Conservation (phyloP, 768 basidiomycete genomes). For the Macrolepiota albuminosa region DNA sequence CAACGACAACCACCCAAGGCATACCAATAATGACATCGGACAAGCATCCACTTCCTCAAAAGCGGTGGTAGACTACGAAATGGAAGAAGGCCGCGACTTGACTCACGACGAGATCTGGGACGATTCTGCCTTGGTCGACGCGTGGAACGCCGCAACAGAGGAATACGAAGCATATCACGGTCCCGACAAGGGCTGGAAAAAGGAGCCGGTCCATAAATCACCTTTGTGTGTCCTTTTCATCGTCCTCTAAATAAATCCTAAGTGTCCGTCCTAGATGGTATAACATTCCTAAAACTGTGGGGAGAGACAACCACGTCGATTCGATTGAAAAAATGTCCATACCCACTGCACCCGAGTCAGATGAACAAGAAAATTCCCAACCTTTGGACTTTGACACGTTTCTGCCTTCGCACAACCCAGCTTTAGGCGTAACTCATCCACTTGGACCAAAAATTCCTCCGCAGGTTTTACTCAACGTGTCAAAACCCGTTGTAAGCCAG, state of each 20-base stretch:
- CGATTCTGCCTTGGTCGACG: constrained; percentile 75
- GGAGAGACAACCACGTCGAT: not conserved
- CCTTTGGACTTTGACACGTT: constrained; percentile 70
- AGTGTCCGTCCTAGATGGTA: constrained; percentile 57
- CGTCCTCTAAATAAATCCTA: not conserved
- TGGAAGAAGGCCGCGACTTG: constrained; percentile 52
- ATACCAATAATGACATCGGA: constrained; percentile 16
- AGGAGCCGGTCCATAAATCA: constrained; percentile 63
- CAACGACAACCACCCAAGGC: constrained; percentile 17
- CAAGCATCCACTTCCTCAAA: not conserved
- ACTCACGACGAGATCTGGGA: constrained; percentile 82
- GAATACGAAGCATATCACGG: constrained; percentile 78
- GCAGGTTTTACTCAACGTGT: constrained; percentile 25
- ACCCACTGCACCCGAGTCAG: not conserved
- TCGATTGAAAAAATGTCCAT: constrained; percentile 1
- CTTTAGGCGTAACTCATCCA: constrained; percentile 32
- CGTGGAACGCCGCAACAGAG: constrained; percentile 81
- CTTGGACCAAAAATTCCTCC: constrained; percentile 20
- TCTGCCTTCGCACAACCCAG: constrained; percentile 65
- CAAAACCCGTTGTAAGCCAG: constrained; percentile 42
- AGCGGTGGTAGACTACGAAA: constrained; percentile 18
- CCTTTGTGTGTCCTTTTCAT: constrained; percentile 51
- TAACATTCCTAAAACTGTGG: constrained; percentile 43
- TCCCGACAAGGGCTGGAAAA: constrained; percentile 67
- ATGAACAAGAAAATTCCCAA: constrained; percentile 36